phyloP scores from a whole-genome alignment of 2,329 filamentous ascomycete genomes.

The Trichoderma harzianum region DNA sequence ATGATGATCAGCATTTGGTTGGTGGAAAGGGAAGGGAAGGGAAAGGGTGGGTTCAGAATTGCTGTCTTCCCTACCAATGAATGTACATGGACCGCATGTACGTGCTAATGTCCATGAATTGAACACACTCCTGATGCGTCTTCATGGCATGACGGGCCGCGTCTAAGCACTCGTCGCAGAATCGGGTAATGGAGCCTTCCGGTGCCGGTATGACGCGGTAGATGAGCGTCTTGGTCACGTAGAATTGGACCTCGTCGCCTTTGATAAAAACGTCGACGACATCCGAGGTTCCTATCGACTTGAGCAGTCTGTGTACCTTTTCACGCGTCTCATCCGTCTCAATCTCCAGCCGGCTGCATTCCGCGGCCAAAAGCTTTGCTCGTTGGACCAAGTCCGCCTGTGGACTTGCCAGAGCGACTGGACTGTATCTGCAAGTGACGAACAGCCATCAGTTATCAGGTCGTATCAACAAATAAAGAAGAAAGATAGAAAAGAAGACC shows the following conservation, averaged over 20 bases:
- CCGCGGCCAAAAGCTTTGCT: slow-evolving; percentile 38
- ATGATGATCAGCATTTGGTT: neutral
- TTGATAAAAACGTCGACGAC: slow-evolving; percentile 44
- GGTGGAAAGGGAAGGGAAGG: no score
- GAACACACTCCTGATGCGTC: slow-evolving; percentile 45
- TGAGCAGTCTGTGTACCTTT: slow-evolving; percentile 36
- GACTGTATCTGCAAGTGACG: slow-evolving; percentile 44
- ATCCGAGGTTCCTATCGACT: slow-evolving; percentile 37
- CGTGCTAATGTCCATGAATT: slow-evolving; percentile 38
- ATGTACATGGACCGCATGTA: slow-evolving; percentile 47
- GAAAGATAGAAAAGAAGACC: neutral
- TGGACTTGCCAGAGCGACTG: slow-evolving; percentile 41
- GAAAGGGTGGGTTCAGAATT: neutral
- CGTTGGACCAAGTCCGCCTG: slow-evolving; percentile 39
- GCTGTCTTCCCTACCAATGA: slow-evolving; percentile 43
- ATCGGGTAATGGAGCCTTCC: slow-evolving; percentile 40
- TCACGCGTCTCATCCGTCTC: slow-evolving; percentile 36
- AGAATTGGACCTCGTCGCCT: slow-evolving; percentile 46
- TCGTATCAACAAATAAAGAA: neutral
- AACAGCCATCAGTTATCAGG: neutral
- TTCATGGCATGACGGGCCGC: slow-evolving; percentile 48
- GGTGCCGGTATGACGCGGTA: slow-evolving; percentile 51
- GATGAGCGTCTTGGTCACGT: slow-evolving; percentile 48
- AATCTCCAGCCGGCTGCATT: slow-evolving; percentile 37
- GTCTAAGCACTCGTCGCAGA: slow-evolving; percentile 48